Conservation (phyloP, 169 alveolate genomes). For the Plasmodium reichenowi region DNA sequence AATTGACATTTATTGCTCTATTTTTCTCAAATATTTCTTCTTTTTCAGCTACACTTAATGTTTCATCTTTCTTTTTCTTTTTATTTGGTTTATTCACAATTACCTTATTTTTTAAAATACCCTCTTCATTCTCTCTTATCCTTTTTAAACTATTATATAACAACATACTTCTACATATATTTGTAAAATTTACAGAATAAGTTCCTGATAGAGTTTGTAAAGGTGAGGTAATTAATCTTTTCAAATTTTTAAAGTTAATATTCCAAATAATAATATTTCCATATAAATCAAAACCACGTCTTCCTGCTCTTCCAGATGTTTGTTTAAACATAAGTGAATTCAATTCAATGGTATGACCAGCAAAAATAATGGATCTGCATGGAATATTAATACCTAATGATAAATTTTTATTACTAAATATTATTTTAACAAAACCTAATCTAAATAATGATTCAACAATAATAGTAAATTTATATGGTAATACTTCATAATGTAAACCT, state of each 20-base stretch:
- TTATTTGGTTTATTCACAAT: constrained; percentile 52
- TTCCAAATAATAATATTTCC: constrained; percentile 93
- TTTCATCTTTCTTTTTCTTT: constrained; percentile 61
- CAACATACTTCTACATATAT: constrained; percentile 73
- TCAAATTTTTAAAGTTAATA: constrained; percentile 88
- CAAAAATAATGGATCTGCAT: constrained; percentile 89
- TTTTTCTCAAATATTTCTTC: constrained; percentile 71
- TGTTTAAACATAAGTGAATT: constrained; percentile 93
- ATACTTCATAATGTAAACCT: constrained; percentile 93
- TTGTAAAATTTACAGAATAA: constrained; percentile 61
- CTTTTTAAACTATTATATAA: constrained; percentile 55
- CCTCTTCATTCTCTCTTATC: constrained; percentile 45
- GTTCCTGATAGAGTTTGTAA: constrained; percentile 86
- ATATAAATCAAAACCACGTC: constrained; percentile 94
- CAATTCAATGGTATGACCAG: constrained; percentile 89
- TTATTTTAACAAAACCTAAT: constrained; percentile 88
- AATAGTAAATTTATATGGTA: constrained; percentile 85
- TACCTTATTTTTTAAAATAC: constrained; percentile 17
- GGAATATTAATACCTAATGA: constrained; percentile 96
- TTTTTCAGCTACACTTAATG: constrained; percentile 69
- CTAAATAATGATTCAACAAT: constrained; percentile 90
- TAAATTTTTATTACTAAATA: constrained; percentile 90
- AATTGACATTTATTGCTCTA: constrained; percentile 53
- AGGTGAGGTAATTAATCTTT: constrained; percentile 84
- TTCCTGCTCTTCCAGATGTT: constrained; percentile 94